Evolutionary conservation across 169 alveolate genomes (phyloP).

Genomic region (Prorocentrum cordatum): DNA sequence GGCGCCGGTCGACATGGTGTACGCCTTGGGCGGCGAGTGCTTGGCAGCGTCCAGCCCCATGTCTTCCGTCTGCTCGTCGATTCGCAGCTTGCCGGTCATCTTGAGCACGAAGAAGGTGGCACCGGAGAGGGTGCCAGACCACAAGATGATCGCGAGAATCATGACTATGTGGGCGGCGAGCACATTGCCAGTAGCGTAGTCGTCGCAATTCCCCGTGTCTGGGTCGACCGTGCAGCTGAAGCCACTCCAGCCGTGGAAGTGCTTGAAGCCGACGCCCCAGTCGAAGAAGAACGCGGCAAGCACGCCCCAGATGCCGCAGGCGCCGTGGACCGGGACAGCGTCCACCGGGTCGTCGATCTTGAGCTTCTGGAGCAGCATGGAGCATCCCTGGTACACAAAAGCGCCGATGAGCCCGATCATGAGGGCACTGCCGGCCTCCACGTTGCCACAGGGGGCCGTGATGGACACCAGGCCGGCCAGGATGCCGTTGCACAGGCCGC

Average conservation of each 20-base stretch:
- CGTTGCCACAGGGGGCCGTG: conserved; percentile 58
- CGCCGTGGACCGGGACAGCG: conserved; percentile 2
- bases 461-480: conserved; percentile 66
- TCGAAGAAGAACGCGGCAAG: neutral
- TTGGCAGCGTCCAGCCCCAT: conserved; percentile 5
- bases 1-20: too few species aligned
- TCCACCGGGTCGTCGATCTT: conserved; percentile 14
- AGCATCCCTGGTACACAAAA: neutral
- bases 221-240: neutral
- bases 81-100: conserved; percentile 6
- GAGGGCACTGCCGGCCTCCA: conserved; percentile 11
- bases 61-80: conserved; percentile 22
- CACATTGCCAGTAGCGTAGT: neutral
- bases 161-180: neutral
- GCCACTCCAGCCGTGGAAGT: neutral
- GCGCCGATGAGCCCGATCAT: conserved; percentile 17
- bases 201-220: neutral
- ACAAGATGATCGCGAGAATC: neutral
- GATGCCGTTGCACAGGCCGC: conserved; percentile 63
- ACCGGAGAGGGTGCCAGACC: conserved; percentile 7
- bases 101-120: conserved; percentile 1
- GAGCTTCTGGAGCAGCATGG: neutral
- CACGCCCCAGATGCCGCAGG: conserved; percentile 2
- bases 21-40: conserved; percentile 49
- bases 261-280: neutral